Evolutionary conservation across 2,329 filamentous ascomycete genomes (phyloP), one percentile per base, ranked within the genome.

Genomic region (Cucurbitaria berberidis): DNA sequence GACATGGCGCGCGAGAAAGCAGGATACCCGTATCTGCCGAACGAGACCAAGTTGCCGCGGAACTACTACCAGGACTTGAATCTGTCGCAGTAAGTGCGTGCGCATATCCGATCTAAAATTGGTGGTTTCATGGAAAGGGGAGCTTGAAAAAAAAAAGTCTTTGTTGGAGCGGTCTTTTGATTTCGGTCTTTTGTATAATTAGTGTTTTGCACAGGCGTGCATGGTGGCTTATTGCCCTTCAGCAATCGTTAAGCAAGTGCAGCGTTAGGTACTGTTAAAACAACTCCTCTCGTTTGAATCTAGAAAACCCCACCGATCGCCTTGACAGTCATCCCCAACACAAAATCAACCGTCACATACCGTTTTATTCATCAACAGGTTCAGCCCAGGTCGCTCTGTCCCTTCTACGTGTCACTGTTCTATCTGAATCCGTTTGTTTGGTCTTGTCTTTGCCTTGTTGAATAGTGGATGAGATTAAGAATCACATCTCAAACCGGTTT

Each of bases 1-100:
- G 88, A 93, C 69, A 79, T 91, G 81, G 89, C 88, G 3, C 82
- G 88, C 38, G 82, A 86, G 53, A 84, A 85, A 63, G 86, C 87
- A 0, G 83, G 82, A 0, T 74, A 82, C 55, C 81, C 83, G 1
- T 89, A 89, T 67, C 55, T 67, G 18, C 76, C 82, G 22, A 79
- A 76, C 0, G 88, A 91, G 75, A 86, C 85, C 55, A 82, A 80
- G 27, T 73, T 92, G 66, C 85, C 86, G 1, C 39, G 59, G 16
- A 19, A 59, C n/a, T 29, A 43, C 18, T 16, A 43, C 18, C n/a
- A 51, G 24, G 13, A n/a, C 15, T 27, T 42, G 40, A 30, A 26
- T 9, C 22, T 42, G 10, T 34, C 30, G 13, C 30, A 34, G 13
- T 34, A 16, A 34, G 15, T 11, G 29, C 13, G 5, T n/a, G 13